Evolutionary conservation across 2,329 filamentous ascomycete species (phyloP), one percentile per base, ranked within the genome.

Genomic region (Cercospora sp.): DNA sequence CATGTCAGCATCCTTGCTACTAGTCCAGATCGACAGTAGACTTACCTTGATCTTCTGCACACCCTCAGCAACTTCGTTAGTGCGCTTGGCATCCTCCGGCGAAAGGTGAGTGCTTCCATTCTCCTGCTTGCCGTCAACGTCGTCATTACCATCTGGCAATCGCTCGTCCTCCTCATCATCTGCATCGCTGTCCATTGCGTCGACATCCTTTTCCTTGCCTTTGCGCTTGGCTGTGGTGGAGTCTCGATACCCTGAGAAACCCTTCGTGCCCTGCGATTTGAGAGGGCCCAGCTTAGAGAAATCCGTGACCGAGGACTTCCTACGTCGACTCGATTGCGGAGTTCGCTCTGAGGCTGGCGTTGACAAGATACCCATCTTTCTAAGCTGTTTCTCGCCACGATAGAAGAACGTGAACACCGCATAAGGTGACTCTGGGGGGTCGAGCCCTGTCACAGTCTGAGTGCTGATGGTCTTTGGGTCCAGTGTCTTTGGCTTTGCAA

Each of bases 341-440:
- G 87, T 84, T 65, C 90, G 87, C 64, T 90, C 87, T 23, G 87
- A 79, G 65, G 82, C 82, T 13, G 85, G 80, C 8, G 89, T 85
- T 53, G 89, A 86, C 31, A 96, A 81, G 42, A 99, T 92, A 42
- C 94, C 94, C 90, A 99, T 97, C 81, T 98, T 99, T 77, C 94
- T 90, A 61, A 99, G 84, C 89, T 99, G 95, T 63, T 93, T 91
- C 78, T 97, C 92, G 79, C 95, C 95, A 69, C 95, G 89, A 79
- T 99, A 99, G 81, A 98, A 93, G 80, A 99, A 99, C 30, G 96
- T 98, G 79, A 99, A 99, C 8, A 92, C 90, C 3, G 95, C 95
- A 81, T 97, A 99, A 3, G 96, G 95, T 80, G 94, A 95, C 70
- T 98, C 94, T 20, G 94, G 93, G 0, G 93, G 92, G 79, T 99